Percentiles rank a stretch among this genome's conserved stretches.
Evolutionary conservation across 768 basidiomycete species (phyloP).

Genomic region (Mycena haematopus): DNA sequence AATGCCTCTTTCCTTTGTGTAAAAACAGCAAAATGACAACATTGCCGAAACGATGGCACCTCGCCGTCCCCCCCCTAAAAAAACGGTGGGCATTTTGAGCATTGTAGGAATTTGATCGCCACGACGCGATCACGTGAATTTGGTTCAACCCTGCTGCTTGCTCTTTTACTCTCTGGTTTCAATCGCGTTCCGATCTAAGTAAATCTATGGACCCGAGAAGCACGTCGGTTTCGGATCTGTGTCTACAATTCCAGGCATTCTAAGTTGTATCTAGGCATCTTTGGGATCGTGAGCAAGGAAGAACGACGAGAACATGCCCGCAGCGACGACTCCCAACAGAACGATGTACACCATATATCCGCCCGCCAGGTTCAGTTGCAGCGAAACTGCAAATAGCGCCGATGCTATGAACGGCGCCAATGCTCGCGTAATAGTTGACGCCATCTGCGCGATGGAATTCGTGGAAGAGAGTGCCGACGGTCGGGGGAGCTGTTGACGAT

Average conservation of each 20-base stretch:
- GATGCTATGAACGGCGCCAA: slow-evolving; percentile 61
- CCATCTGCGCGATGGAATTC: slow-evolving; percentile 63
- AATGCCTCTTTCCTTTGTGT: no score
- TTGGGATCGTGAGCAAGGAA: slow-evolving; percentile 18
- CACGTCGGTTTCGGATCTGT: no score
- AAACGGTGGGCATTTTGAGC: not conserved
- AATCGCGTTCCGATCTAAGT: no score
- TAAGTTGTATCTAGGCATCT: not conserved
- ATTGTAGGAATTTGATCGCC: not conserved
- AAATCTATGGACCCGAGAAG: no score
- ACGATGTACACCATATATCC: slow-evolving; percentile 53
- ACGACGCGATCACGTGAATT: slow-evolving; percentile 3
- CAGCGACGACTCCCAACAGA: slow-evolving; percentile 36
- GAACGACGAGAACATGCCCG: slow-evolving; percentile 36
- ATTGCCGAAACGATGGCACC: no score
- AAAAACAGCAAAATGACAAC: no score
- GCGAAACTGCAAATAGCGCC: slow-evolving; percentile 61
- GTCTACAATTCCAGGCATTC: no score
- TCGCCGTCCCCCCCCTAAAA: no score
- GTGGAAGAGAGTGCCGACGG: slow-evolving; percentile 54
- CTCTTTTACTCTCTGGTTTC: no score
- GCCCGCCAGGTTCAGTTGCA: slow-evolving; percentile 49
- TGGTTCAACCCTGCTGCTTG: no score
- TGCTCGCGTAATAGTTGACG: slow-evolving; percentile 53
- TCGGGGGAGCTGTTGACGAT: slow-evolving; percentile 48